A percentile compares a stretch with the other conserved stretches of the same genome.
These are phyloP conservation scores for Candida namnaoensis DNA, from an alignment of 805 yeast genomes.

Conservation along the genomic window DNA sequence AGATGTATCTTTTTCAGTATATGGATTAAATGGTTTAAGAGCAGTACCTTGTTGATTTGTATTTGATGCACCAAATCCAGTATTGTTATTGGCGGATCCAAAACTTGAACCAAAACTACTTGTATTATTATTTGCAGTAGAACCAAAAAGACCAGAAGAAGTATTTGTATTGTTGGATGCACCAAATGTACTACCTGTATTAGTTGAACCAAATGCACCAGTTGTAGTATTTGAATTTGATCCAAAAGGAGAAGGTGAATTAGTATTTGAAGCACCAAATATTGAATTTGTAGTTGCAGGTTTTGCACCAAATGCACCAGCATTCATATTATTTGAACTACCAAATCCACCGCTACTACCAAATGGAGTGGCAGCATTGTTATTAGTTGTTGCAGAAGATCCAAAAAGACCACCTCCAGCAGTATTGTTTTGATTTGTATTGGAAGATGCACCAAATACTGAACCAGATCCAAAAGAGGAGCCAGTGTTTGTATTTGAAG, in stretches of 20 bases:
- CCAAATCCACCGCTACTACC: constrained; percentile 21
- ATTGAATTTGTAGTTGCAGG: constrained; percentile 17
- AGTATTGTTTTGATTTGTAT: constrained; percentile 10
- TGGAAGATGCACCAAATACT: constrained; percentile 18
- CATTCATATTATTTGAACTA: constrained; percentile 18
- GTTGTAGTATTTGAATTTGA: constrained; percentile 9
- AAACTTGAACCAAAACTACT: constrained; percentile 4
- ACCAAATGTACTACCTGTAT: constrained; percentile 10
- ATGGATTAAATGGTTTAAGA: constrained; percentile 58
- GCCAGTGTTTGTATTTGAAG: constrained; percentile 9
- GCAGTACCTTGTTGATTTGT: constrained; percentile 56
- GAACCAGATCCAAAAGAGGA: constrained; percentile 19
- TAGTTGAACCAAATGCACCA: constrained; percentile 5
- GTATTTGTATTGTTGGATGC: constrained; percentile 7
- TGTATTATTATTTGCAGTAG: constrained; percentile 10
- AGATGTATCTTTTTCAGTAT: constrained; percentile 60
- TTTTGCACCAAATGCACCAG: constrained; percentile 19
- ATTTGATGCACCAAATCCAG: constrained; percentile 23
- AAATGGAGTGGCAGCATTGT: constrained; percentile 11
- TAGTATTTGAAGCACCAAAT: constrained; percentile 19
- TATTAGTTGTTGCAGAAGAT: constrained; percentile 7
- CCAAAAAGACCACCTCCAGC: constrained; percentile 18
- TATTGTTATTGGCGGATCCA: constrained; percentile 11
- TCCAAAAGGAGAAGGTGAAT: constrained; percentile 4
- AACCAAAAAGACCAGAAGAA: constrained; percentile 9